Conservation (phyloP, 495 filamentous ascomycete genomes). For the Pseudoneurospora amorphoporcata region DNA sequence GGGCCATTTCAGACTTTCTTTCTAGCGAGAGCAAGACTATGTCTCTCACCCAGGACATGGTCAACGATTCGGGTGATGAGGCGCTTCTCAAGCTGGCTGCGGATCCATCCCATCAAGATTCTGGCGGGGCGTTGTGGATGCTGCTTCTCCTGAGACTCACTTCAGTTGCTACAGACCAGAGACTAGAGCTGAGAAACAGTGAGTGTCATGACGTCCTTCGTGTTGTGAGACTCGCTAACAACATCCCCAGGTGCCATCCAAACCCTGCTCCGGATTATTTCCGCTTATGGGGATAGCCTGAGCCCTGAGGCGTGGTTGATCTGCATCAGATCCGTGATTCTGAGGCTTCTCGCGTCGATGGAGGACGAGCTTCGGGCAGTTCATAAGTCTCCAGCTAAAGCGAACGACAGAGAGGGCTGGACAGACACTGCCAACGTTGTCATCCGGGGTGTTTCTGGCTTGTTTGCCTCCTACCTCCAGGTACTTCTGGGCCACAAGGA, state of each 20-base stretch:
- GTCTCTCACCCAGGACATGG: slow-evolving; percentile 37
- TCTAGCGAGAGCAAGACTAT: slow-evolving; percentile 36
- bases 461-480: slow-evolving; percentile 60
- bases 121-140: slow-evolving; percentile 68
- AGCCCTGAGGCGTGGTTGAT: slow-evolving; percentile 71
- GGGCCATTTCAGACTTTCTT: slow-evolving; percentile 86
- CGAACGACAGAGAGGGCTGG: slow-evolving; percentile 46
- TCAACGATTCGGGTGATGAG: slow-evolving; percentile 39
- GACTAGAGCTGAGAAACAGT: slow-evolving; percentile 84
- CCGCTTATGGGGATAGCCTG: slow-evolving; percentile 76
- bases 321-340: slow-evolving; percentile 70
- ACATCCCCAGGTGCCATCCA: slow-evolving; percentile 55
- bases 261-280: slow-evolving; percentile 82
- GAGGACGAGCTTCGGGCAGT: slow-evolving; percentile 32
- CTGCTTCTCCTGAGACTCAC: slow-evolving; percentile 69
- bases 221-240: slow-evolving; percentile 9
- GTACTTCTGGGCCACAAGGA: slow-evolving; percentile 43
- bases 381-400: slow-evolving; percentile 19
- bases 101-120: slow-evolving; percentile 37
- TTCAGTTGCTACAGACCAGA: slow-evolving; percentile 61
- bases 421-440: slow-evolving; percentile 68
- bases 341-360: slow-evolving; percentile 57
- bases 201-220: slow-evolving; percentile 7
- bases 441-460: slow-evolving; percentile 54
- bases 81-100: slow-evolving; percentile 40